Conservation (phyloP, 2,329 filamentous ascomycete species). For the Sporothrix sp. region DNA sequence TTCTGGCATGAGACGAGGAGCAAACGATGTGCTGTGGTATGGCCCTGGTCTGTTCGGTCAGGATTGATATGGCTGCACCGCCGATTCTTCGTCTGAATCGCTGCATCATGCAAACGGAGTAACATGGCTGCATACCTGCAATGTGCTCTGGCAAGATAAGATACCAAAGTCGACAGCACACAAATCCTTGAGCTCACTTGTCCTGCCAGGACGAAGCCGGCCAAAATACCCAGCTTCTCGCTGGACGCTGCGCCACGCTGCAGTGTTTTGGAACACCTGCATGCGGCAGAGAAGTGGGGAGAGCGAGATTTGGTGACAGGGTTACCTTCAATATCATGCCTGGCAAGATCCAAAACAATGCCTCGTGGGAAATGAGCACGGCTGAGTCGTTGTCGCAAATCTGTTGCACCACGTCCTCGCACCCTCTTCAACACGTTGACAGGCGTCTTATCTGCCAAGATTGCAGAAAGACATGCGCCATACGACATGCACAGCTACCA, state of each 20-base stretch:
- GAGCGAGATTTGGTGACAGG: not conserved
- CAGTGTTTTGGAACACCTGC: not conserved
- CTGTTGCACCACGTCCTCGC: not conserved
- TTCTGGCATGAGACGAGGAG: not conserved
- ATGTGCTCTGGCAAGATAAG: too few relatives aligned
- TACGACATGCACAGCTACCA: not conserved
- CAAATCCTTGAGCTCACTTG: too few relatives aligned
- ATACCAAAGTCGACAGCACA: too few relatives aligned
- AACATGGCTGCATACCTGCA: too few relatives aligned
- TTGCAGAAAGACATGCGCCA: not conserved
- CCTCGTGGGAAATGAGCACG: slow-evolving; percentile 6
- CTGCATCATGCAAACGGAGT: too few relatives aligned
- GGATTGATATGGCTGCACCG: not conserved
- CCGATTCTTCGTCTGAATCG: too few relatives aligned
- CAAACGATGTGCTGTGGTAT: not conserved
- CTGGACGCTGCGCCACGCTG: slow-evolving; percentile 5
- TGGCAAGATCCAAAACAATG: not conserved
- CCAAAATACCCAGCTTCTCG: too few relatives aligned
- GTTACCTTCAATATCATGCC: slow-evolving; percentile 4
- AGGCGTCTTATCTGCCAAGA: too few relatives aligned
- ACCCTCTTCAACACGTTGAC: too few relatives aligned
- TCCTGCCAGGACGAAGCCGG: too few relatives aligned
- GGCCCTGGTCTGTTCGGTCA: not conserved
- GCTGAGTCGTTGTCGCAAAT: not conserved
- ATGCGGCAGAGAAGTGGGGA: not conserved